Evolutionary conservation across 2,329 filamentous ascomycete genomes (phyloP), one percentile per base, ranked within the genome.

Genomic region (Fusarium hainanense): DNA sequence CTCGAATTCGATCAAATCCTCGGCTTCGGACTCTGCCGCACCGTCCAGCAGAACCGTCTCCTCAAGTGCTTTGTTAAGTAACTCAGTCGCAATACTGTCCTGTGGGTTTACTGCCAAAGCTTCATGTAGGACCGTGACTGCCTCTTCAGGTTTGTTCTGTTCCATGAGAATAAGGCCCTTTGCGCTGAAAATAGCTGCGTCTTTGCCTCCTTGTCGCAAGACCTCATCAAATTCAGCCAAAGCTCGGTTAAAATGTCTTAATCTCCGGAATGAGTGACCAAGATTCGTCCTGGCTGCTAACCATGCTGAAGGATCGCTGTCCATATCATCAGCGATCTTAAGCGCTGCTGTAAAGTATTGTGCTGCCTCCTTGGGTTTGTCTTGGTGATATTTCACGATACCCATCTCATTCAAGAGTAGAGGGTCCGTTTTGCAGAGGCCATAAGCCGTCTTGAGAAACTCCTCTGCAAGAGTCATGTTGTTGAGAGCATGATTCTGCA

Each of bases 401-500:
- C 95, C 97, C 82, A 98, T 91, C 81, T 99, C 96, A 78, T 99
- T 99, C 58, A 99, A 85, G 6, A 99, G 88, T 8, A 98, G 82
- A 0, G 96, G 96, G 74, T 99, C 96, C 2, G 90, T 92, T 74
- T 90, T 89, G 82, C 93, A 97, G 14, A 97, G 85, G 0, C 88
- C 86, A 78, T 96, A 97, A 0, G 96, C 94, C 5, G 93, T 94
- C 75, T 93, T 94, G 46, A 98, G 87, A 78, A 98, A 99, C 79
- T 99, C 96, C 70, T 97, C 92, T 0, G 97, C 96, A 18, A 98
- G 86, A 1, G 90, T 90, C 88, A 98, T 93, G 75, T 99, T 98
- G 80, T 97, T 97, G 64, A 99, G 87, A 20, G 95, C 93, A 49
- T 98, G 90, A 80, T 99, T 97, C 79, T 99, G 97, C 96, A 99